A percentile compares a stretch with the other conserved stretches of the same genome.
phyloP scores from a whole-genome alignment of 106 monocot species.

The Narthecium ossifragum region DNA sequence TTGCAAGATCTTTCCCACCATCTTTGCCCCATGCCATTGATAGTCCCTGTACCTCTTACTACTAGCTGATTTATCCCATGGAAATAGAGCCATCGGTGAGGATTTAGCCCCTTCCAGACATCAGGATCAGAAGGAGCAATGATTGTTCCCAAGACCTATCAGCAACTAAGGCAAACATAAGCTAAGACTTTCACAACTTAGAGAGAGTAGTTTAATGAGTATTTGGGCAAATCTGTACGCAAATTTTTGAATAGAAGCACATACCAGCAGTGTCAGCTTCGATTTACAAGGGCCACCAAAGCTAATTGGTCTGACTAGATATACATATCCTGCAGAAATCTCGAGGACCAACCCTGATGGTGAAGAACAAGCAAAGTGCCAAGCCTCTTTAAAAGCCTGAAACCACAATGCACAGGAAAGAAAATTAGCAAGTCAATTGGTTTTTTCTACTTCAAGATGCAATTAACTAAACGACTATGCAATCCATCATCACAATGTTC shows the following conservation, averaged over 20 bases:
- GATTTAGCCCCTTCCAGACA: constrained; percentile 34
- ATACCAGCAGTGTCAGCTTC: constrained; percentile 54
- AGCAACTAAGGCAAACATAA: neutral
- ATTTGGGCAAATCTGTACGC: neutral
- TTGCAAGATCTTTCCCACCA: constrained; percentile 92
- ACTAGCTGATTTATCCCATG: constrained; percentile 25
- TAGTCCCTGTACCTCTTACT: constrained; percentile 39
- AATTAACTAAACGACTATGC: neutral
- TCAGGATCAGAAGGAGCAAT: constrained; percentile 61
- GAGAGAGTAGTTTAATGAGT: too few species aligned
- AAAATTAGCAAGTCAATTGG: neutral
- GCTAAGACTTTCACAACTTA: neutral
- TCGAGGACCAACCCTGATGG: constrained; percentile 20
- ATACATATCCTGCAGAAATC: constrained; percentile 44
- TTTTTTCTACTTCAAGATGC: neutral
- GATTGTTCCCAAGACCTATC: constrained; percentile 57
- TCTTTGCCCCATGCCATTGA: constrained; percentile 52
- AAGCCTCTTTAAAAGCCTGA: constrained; percentile 63
- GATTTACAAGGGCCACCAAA: constrained; percentile 50
- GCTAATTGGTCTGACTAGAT: constrained; percentile 40
- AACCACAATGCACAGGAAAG: too few species aligned
- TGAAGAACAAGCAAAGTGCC: constrained; percentile 54
- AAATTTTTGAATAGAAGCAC: neutral
- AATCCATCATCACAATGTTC: too few species aligned
- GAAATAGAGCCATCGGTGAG: constrained; percentile 54